Evolutionary conservation across 2,329 filamentous ascomycete genomes (phyloP), one percentile per base, ranked within the genome.

Genomic region (Trichoderma endophyticum): DNA sequence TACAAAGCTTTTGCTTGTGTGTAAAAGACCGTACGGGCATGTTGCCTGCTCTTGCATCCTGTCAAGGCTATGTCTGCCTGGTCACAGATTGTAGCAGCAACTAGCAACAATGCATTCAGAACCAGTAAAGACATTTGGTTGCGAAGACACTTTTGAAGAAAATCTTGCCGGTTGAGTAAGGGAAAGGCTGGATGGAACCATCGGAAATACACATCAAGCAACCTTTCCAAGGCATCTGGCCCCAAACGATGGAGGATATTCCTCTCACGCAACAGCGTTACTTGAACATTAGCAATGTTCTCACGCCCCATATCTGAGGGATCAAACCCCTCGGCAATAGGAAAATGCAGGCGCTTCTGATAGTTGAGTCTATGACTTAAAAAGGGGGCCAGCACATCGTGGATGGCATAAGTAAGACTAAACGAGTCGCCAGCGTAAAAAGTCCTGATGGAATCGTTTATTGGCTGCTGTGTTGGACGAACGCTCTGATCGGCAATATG

Each of bases 401-500:
- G 62, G 28, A 65, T 65, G 62, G 62, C 62, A 32, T 65, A 65
- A 21, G 62, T 65, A 8, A 65, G 62, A 14, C 62, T 65, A 3
- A 65, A 65, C n/a, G 62, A 65, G 5, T 65, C 62, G 14, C 62
- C 62, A 15, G 62, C 62, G 43, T 65, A 65, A n/a, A 65, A 65
- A 21, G 62, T 65, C n/a, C 62, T 65, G 26, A 65, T 65, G 39
- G 62, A n/a, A 34, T 65, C 39, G n/a, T 30, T 65, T 32, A 65
- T 65, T 12, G 62, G 62, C 28, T 65, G 39, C 32, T 65, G 62
- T 51, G 39, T 65, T 18, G 62, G 62, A 21, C 62, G 62, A 15
- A 65, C 62, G n/a, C 62, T 65, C 62, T 65, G 62, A 43, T 65
- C 62, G 18, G 62, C 62, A 32, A 65, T 65, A 21, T 65, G 62